phyloP scores from a whole-genome alignment of 1,139 yeast species.

The Geotrichum fermentans region DNA sequence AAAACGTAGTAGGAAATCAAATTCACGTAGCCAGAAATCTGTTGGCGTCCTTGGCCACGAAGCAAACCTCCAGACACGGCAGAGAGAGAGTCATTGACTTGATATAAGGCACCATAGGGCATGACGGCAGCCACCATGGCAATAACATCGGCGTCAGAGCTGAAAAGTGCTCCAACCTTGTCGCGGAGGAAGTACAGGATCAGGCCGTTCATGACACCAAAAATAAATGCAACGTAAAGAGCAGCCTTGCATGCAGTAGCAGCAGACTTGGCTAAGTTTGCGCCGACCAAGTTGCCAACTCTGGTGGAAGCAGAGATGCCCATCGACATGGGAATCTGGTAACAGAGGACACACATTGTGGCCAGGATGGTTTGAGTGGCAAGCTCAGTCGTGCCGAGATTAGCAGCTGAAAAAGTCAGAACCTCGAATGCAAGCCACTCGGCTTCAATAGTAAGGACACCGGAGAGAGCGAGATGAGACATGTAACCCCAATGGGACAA shows the following conservation, averaged over 20 bases:
- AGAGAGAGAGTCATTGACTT: conserved; percentile 75
- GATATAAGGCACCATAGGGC: conserved; percentile 68
- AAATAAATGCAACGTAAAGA: conserved; percentile 48
- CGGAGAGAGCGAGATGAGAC: conserved; percentile 67
- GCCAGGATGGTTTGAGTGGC: conserved; percentile 88
- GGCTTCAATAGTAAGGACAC: conserved; percentile 78
- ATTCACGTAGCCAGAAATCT: conserved; percentile 73
- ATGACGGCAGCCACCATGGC: conserved; percentile 47
- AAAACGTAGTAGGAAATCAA: conserved; percentile 63
- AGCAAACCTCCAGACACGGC: conserved; percentile 78
- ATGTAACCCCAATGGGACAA: conserved; percentile 55
- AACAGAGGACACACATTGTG: conserved; percentile 69
- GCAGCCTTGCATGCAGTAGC: conserved; percentile 61
- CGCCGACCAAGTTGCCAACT: conserved; percentile 83
- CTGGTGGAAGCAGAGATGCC: conserved; percentile 83
- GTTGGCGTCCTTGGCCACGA: conserved; percentile 82
- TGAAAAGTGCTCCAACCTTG: conserved; percentile 58
- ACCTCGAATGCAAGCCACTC: conserved; percentile 84
- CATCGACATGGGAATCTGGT: conserved; percentile 82
- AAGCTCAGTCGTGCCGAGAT: conserved; percentile 70
- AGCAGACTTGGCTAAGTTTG: conserved; percentile 59
- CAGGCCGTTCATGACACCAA: conserved; percentile 54
- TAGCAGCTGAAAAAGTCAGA: conserved; percentile 63
- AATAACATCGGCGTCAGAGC: conserved; percentile 62
- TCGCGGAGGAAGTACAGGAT: conserved; percentile 48